These are phyloP conservation scores for Cytospora piceae DNA, from an alignment of 2,329 filamentous ascomycete species.

Conservation along the genomic window DNA sequence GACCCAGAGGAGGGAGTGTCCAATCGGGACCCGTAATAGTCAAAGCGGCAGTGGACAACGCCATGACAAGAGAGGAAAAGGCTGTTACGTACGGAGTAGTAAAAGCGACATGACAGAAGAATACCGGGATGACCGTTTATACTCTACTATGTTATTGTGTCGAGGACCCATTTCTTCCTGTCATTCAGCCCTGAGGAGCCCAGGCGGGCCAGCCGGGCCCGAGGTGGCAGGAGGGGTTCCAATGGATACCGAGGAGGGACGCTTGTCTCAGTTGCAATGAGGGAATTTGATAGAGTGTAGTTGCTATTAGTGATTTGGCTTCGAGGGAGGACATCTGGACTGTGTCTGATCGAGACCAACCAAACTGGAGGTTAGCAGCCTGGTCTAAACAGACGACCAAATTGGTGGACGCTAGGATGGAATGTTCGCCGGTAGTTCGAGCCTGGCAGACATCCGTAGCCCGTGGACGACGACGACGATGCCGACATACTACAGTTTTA, in stretches of 20 bases:
- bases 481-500: conserved; percentile 9
- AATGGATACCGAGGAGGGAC: conserved; percentile 26
- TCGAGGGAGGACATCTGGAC: conserved; percentile 14
- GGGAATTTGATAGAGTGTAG: conserved; percentile 23
- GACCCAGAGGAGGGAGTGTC: conserved; percentile 3
- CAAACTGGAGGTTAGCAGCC: neutral
- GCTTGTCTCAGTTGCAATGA: conserved; percentile 29
- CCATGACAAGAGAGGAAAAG: neutral
- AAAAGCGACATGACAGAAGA: neutral
- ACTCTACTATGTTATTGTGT: conserved; percentile 4
- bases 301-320: conserved; percentile 23
- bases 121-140: conserved; percentile 8
- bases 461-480: conserved; percentile 17
- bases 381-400: neutral
- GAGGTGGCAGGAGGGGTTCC: conserved; percentile 22
- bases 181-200: conserved; percentile 30
- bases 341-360: neutral
- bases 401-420: conserved; percentile 11
- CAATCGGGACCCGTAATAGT: neutral
- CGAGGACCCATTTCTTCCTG: conserved; percentile 26
- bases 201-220: conserved; percentile 21
- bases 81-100: conserved; percentile 1
- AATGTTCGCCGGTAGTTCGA: conserved; percentile 6
- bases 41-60: neutral
- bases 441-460: conserved; percentile 9